Base-by-base conservation (phyloP, 345 rosid genomes). In the Nasturtium officinale region DNA sequence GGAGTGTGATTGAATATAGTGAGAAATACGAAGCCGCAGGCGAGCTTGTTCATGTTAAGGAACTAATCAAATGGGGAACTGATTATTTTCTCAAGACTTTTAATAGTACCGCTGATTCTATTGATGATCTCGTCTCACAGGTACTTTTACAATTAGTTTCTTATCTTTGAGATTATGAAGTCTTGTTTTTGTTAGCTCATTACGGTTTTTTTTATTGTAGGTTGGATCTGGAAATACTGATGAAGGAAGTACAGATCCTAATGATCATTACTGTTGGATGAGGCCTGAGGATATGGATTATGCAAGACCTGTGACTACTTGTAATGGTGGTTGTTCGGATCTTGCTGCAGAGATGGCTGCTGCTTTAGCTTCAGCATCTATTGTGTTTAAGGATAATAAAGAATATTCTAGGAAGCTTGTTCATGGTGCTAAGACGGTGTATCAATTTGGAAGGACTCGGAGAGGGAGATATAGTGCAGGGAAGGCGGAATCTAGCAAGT, bases 311-410 rank as follows among this genome's bases (percentile, higher is more conserved):
- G 94, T 92, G 7, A 0, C 42, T 9, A 82, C 81, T n/a, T 92
- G 99, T 64, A 77, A 50, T 10, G 79, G 77, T 56, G 73, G 77
- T 16, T 92, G 99, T 81, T 92, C 99, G 0, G 99, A 92, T 83
- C 91, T 96, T 5, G 99, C 99, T 56, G 94, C 90, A 0, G 99
- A 96, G 82, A 96, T 92, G 94, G 98, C 99, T 3, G 98, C 98
- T 72, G 89, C 99, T 50, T 67, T 96, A 50, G 98, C 99, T 69
- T 68, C 99, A 26, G 97, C 97, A 7, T 96, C 98, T 7, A 92
- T 96, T 64, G 99, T 96, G 43, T 96, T 96, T 79, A 96, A 87
- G 67, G 99, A 96, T 77, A 92, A 87, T 80, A 90, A 81, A 69
- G 96, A 90, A 11, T 96, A 96, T 74, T 96, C 99, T 3, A 85